These are phyloP conservation scores for Yamadazyma aaseri DNA, from an alignment of 1,139 yeast species.

Conservation along the genomic window DNA sequence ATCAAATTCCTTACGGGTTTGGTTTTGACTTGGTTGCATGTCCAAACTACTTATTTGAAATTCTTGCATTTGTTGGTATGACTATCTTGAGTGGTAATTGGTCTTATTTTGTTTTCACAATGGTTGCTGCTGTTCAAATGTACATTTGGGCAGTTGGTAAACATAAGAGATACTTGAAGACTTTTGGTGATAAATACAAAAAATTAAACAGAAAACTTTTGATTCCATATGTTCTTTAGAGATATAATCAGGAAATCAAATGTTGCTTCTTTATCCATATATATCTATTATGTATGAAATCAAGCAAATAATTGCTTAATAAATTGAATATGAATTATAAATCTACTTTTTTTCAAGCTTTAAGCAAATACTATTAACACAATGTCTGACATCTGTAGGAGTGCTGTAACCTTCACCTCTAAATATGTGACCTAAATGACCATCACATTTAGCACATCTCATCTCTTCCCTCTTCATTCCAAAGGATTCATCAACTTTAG, in stretches of 20 bases:
- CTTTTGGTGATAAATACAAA: conserved; percentile 76
- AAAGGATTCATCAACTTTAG: conserved; percentile 55
- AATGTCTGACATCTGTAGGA: conserved; percentile 92
- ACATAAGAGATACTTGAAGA: conserved; percentile 63
- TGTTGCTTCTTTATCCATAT: too few species aligned
- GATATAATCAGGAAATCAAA: too few species aligned
- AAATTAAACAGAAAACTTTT: conserved; percentile 61
- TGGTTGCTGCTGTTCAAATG: conserved; percentile 78
- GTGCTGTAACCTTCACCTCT: conserved; percentile 89
- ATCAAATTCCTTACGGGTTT: conserved; percentile 45
- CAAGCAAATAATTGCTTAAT: too few species aligned
- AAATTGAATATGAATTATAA: too few species aligned
- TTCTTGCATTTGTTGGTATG: conserved; percentile 68
- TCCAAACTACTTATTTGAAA: conserved; percentile 92
- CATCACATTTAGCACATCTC: conserved; percentile 85
- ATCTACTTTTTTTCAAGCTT: conserved; percentile 41
- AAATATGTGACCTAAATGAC: conserved; percentile 93
- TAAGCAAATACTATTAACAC: conserved; percentile 85
- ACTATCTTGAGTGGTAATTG: conserved; percentile 75
- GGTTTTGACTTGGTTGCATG: conserved; percentile 49
- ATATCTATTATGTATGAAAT: too few species aligned
- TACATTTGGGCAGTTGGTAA: conserved; percentile 74
- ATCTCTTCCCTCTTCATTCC: conserved; percentile 90
- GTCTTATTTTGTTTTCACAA: conserved; percentile 67
- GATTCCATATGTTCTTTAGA: conserved; percentile 42